A percentile compares a stretch with the other conserved stretches of the same genome.
phyloP scores from a whole-genome alignment of 345 rosid species.

The Bretschneidera sinensis region DNA sequence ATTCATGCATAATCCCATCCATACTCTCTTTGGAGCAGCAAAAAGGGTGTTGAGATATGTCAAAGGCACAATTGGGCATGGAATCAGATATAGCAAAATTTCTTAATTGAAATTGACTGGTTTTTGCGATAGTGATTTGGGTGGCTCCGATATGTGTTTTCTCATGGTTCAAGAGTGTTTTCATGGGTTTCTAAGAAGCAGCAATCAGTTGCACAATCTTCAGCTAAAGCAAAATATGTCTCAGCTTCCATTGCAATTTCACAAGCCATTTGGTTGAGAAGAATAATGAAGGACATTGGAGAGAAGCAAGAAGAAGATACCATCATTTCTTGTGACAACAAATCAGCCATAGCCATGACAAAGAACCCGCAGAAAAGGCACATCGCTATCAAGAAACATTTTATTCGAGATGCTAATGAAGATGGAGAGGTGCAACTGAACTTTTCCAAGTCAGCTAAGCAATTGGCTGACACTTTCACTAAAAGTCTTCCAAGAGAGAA shows the following conservation, averaged over 20 bases:
- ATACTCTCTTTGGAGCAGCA: too few species aligned
- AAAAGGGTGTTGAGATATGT: too few species aligned
- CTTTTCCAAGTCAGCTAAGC: too few species aligned
- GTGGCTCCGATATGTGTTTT: not conserved
- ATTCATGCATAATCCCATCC: too few species aligned
- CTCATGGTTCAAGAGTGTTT: not conserved
- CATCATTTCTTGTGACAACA: not conserved
- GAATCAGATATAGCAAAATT: too few species aligned
- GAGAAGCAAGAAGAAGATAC: not conserved
- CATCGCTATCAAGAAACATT: too few species aligned
- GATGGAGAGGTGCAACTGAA: too few species aligned
- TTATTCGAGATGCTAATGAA: too few species aligned
- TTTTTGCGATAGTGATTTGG: not conserved
- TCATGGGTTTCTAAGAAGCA: not conserved
- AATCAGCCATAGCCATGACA: not conserved
- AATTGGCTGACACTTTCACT: too few species aligned
- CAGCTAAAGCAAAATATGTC: not conserved
- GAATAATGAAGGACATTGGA: not conserved
- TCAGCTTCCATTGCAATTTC: not conserved
- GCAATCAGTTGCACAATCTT: not conserved
- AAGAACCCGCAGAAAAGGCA: not conserved
- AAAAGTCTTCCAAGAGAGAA: too few species aligned
- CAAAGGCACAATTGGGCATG: too few species aligned
- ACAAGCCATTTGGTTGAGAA: slow-evolving; percentile 1
- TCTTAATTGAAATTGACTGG: too few species aligned